phyloP scores from a whole-genome alignment of 202 grass and related monocot species.

The Panicum hallii region DNA sequence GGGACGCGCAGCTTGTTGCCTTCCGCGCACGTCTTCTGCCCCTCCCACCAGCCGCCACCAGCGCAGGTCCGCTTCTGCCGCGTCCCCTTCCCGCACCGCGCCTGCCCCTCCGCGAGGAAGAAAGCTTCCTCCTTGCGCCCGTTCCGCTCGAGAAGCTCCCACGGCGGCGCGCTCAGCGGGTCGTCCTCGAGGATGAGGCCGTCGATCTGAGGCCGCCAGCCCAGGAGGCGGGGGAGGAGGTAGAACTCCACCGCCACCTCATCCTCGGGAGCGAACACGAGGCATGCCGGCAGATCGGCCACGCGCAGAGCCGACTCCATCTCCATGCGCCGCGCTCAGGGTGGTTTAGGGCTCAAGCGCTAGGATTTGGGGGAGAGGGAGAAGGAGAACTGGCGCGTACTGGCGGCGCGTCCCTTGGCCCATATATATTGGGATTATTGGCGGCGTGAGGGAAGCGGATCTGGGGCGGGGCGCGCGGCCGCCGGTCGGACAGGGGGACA shows the following conservation, averaged over 20 bases:
- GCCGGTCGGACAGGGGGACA: no score
- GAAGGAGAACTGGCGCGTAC: no score
- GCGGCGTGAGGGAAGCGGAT: no score
- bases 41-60: background rate
- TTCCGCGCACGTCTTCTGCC: background rate
- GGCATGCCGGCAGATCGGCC: background rate
- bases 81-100: background rate
- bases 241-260: background rate
- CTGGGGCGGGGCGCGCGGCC: no score
- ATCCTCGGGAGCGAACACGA: conserved; percentile 12
- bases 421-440: no score
- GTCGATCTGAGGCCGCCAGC: background rate
- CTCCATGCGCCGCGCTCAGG: no score
- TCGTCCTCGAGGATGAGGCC: conserved; percentile 21
- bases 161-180: conserved; percentile 3
- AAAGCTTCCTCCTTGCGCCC: background rate
- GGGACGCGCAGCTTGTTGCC: background rate
- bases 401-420: no score
- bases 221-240: conserved; percentile 2
- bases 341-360: no score
- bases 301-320: no score
- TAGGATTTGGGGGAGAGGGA: no score
- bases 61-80: background rate
- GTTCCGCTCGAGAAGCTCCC: background rate
- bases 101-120: conserved; percentile 13